These are phyloP conservation scores for Tagetes erecta DNA, from an alignment of 129 eudicot genomes.

Conservation along the genomic window DNA sequence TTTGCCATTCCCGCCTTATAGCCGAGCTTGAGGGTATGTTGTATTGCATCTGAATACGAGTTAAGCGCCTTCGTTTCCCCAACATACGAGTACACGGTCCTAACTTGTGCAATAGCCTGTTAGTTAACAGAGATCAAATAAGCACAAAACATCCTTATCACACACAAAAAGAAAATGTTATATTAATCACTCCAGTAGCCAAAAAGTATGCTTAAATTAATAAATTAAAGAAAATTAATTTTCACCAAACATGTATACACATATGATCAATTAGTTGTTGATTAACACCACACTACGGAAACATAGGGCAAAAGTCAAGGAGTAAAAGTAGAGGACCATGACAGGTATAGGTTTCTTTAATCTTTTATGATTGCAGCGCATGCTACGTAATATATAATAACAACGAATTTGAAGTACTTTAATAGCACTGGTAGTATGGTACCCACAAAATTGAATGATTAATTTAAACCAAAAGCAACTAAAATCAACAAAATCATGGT, in stretches of 20 bases:
- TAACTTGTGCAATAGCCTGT: slow-evolving; percentile 97
- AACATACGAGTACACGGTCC: slow-evolving; percentile 97
- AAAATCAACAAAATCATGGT: not conserved
- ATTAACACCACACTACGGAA: slow-evolving; percentile 33
- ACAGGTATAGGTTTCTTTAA: slow-evolving; percentile 34
- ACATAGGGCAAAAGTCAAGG: slow-evolving; percentile 32
- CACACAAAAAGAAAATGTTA: slow-evolving; percentile 1
- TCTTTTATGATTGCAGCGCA: slow-evolving; percentile 40
- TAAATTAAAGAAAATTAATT: not conserved
- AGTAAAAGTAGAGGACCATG: slow-evolving; percentile 15
- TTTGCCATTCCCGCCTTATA: slow-evolving; percentile 99
- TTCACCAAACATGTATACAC: slow-evolving; percentile 11
- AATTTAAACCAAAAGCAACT: slow-evolving; percentile 2
- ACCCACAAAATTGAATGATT: not conserved
- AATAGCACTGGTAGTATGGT: not conserved
- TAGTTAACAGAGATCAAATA: not conserved
- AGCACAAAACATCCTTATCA: slow-evolving; percentile 17
- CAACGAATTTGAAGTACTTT: slow-evolving; percentile 19
- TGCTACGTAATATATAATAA: slow-evolving; percentile 35
- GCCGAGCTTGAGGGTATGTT: slow-evolving; percentile 87
- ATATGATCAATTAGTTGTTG: slow-evolving; percentile 11
- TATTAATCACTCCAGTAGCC: not conserved
- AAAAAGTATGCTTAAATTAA: not conserved
- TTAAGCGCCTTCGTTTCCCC: slow-evolving; percentile 89
- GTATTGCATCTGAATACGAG: slow-evolving; percentile 93